phyloP scores from a whole-genome alignment of 345 rosid genomes.

The Eucalyptus erythrocorys region DNA sequence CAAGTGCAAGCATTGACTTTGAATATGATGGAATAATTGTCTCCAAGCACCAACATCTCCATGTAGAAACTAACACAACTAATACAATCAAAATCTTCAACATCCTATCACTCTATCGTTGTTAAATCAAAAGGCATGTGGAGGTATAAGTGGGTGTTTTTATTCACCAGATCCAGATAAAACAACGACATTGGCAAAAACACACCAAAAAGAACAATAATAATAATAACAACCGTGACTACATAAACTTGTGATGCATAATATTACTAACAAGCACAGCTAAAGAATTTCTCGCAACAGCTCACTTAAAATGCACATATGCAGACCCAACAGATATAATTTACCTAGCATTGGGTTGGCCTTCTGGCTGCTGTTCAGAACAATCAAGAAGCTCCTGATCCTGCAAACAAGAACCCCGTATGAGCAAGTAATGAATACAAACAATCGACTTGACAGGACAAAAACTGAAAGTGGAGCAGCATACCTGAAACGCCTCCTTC shows the following conservation, averaged over 20 bases:
- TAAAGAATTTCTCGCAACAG: neutral
- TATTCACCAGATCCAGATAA: neutral
- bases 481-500: slow-evolving; percentile 30
- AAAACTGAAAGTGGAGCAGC: neutral
- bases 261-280: neutral
- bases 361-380: neutral
- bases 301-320: neutral
- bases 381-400: slow-evolving; percentile 2
- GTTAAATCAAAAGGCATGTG: neutral
- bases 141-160: neutral
- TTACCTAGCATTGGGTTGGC: neutral
- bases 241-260: neutral
- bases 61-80: neutral
- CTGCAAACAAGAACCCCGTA: neutral
- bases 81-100: neutral
- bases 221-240: neutral
- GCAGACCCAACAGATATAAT: neutral
- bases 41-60: neutral
- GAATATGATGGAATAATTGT: neutral
- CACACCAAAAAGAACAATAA: neutral
- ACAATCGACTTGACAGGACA: neutral
- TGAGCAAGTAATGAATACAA: neutral
- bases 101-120: neutral
- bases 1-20: neutral
- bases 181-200: neutral